Base-by-base conservation (phyloP, 164 flowering plant species). In the Aristolochia contorta region DNA sequence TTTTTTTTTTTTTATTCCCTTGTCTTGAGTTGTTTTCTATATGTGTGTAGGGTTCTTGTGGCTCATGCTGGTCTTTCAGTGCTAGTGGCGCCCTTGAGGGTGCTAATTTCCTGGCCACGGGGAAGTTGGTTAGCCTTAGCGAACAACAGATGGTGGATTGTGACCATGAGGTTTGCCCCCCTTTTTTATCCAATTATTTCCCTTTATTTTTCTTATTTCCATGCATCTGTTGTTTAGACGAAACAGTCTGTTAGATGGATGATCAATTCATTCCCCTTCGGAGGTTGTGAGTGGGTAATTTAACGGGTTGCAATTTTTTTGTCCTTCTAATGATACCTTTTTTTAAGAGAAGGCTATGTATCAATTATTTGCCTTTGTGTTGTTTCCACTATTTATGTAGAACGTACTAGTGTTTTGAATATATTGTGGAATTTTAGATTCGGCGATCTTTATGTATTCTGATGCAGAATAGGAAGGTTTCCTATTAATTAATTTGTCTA, bases 1-100 rank as follows among this genome's bases (percentile, higher is more conserved):
- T 18, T 13, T 3, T 27, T 50, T n/a, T 49, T 47, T 9, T 33
- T 54, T 49, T 20, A 8, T 24, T 25, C 27, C 24, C 18, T 14
- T 54, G 37, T 18, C n/a, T 59, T 59, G 32, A 43, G 19, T 57
- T 57, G 51, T 63, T 20, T 30, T 13, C 23, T 50, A 47, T 7
- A 32, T 32, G 33, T 37, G 43, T 10, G 54, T 71, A 93, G 99
- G 97, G 96, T 54, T 69, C 89, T 0, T 93, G 99, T 62, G 99
- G 99, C 24, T 88, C 97, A 15, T 93, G 99, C 77, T 93, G 99
- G 99, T 72, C 91, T 19, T 93, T 93, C 61, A 93, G 99, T 65
- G 64, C 99, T 0, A 72, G 88, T 0, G 99, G 97, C 53, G 99
- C 96, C 2, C 48, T 93, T 69, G 99, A 91, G 77, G 98, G 95